Evolutionary conservation across 2,329 filamentous ascomycete species (phyloP), one percentile per base, ranked within the genome.

Genomic region (Fusarium palustre): DNA sequence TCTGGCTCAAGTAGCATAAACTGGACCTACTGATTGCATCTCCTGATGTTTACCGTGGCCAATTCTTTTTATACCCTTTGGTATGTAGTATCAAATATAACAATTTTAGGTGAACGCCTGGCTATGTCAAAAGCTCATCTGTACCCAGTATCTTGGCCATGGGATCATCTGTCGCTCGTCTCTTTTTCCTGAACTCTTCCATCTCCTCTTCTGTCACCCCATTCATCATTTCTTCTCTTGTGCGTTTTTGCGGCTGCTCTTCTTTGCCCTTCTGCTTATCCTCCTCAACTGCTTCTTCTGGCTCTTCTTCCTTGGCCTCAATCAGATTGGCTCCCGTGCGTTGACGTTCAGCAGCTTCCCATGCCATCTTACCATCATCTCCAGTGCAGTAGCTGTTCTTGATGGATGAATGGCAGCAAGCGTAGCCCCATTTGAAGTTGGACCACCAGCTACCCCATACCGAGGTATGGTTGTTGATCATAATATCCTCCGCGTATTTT

Each of bases 351-450:
- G 92, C 90, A 59, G 92, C 91, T 72, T 94, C 90, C 79, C 92
- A 94, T 2, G 93, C 94, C 65, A 82, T 82, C 78, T 90, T 97
- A 36, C 96, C 96, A 61, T 92, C 92, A 64, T 96, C 93, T 28
- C 96, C 96, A 0, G 95, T 98, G 79, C 96, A 99, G 76, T 98
- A 99, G 75, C 94, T 97, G 80, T 99, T 98, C 81, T 97, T 97
- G 67, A 97, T 88, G 24, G 90, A 91, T 0, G 94, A 97, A 78
- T 97, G 94, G 83, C 96, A 99, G 79, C 96, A 99, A 24, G 92
- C 88, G 79, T 97, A 99, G 2, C 96, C 96, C 96, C 96, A 99
- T 79, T 91, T 88, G 81, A 97, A 98, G 76, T 93, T 90, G 55
- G 90, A 88, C 96, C 96, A 99, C 96, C 96, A 99, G 75, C 94